Conservation (phyloP, 2,329 filamentous ascomycete species). For the Xylaria sp. region DNA sequence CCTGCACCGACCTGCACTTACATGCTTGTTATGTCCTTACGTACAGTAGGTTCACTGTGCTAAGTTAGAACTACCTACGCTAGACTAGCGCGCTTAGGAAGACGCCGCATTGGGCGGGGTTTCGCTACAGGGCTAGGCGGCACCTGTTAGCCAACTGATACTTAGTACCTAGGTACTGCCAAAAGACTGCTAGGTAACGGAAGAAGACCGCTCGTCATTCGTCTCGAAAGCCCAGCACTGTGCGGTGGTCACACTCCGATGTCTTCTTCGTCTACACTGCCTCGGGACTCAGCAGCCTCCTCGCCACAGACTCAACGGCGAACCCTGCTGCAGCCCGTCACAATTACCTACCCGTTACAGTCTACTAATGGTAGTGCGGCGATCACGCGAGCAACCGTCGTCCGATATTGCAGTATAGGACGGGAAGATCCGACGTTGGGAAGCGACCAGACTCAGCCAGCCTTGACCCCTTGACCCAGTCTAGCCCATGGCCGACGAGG, state of each 20-base stretch:
- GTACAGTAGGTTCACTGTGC: no score
- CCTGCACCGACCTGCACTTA: no score
- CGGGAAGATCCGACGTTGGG: constrained; percentile 26
- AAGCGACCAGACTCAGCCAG: constrained; percentile 13
- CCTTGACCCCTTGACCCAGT: neutral
- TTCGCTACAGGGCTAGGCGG: constrained; percentile 23
- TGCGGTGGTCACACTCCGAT: constrained; percentile 17
- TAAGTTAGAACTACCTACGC: neutral
- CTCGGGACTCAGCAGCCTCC: no score
- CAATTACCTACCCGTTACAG: neutral
- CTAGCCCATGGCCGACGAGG: constrained; percentile 2
- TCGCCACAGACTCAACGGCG: no score
- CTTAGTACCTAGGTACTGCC: neutral
- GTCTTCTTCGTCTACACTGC: neutral
- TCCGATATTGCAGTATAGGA: constrained; percentile 6
- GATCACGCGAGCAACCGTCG: constrained; percentile 28
- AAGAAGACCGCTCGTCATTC: neutral
- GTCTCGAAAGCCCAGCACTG: constrained; percentile 18
- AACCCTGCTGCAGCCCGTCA: no score
- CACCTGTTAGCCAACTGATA: constrained; percentile 17
- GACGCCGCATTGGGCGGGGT: constrained; percentile 11
- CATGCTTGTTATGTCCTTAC: no score
- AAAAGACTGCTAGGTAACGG: neutral
- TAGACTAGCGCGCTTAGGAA: neutral
- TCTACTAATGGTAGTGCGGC: constrained; percentile 11